Conservation (phyloP, 129 eudicot species). For the Chrysanthemum seticuspe region DNA sequence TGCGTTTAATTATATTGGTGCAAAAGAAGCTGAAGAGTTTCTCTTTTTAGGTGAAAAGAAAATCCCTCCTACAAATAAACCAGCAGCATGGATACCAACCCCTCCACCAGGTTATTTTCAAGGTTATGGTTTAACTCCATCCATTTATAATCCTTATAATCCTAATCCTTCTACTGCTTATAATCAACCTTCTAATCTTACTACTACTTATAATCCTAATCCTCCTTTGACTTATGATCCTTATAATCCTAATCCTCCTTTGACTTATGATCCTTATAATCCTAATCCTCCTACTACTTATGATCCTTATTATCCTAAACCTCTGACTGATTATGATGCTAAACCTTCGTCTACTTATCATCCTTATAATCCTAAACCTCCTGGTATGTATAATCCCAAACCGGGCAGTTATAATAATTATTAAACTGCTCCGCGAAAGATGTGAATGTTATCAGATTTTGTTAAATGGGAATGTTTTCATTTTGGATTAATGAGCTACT, state of each 20-base stretch:
- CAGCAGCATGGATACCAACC: not conserved
- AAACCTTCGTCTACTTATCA: too few species aligned
- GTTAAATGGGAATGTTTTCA: not conserved
- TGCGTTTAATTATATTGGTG: slow-evolving; percentile 52
- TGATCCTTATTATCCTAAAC: too few species aligned
- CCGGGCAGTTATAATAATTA: too few species aligned
- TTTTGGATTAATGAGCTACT: not conserved
- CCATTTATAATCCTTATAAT: not conserved
- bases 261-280: not conserved
- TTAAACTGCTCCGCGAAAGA: slow-evolving; percentile 6
- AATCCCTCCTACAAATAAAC: not conserved
- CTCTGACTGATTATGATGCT: too few species aligned
- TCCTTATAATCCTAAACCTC: not conserved
- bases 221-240: not conserved
- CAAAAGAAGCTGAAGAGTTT: slow-evolving; percentile 56
- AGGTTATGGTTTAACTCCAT: not conserved
- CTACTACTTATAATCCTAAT: too few species aligned
- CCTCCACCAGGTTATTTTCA: too few species aligned
- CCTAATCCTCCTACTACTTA: too few species aligned
- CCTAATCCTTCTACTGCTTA: too few species aligned
- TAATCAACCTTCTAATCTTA: too few species aligned
- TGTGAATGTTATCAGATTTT: slow-evolving; percentile 6
- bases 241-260: not conserved
- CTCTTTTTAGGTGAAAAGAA: slow-evolving; percentile 26
- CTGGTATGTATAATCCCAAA: too few species aligned